A percentile compares a stretch with the other conserved stretches of the same genome.
These are phyloP conservation scores for Penicillium expansum DNA, from an alignment of 2,329 filamentous ascomycete genomes.

Conservation along the genomic window DNA sequence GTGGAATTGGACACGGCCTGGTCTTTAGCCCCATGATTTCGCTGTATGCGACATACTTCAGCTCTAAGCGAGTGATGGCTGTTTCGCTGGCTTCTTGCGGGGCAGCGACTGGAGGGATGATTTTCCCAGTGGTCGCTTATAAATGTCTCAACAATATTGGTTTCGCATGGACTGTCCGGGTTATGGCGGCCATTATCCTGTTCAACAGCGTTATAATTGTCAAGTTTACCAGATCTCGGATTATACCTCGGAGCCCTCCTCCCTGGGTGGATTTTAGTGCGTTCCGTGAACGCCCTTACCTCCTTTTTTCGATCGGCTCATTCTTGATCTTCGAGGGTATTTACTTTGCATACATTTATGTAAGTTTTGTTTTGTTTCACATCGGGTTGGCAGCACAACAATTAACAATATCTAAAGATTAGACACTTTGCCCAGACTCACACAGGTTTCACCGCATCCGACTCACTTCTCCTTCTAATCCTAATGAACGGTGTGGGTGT, in stretches of 20 bases:
- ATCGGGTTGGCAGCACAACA: not conserved
- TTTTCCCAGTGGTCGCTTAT: constrained; percentile 47
- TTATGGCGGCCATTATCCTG: constrained; percentile 49
- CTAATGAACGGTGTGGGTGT: constrained; percentile 9
- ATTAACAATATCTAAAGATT: not conserved
- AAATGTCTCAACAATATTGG: constrained; percentile 42
- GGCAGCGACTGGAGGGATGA: constrained; percentile 41
- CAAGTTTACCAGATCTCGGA: constrained; percentile 40
- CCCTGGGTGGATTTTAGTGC: constrained; percentile 56
- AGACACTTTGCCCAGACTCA: constrained; percentile 6
- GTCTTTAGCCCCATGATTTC: constrained; percentile 42
- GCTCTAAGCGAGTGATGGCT: constrained; percentile 36
- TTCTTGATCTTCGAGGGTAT: constrained; percentile 12
- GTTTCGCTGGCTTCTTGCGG: constrained; percentile 39
- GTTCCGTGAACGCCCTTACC: constrained; percentile 27
- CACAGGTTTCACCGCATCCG: not conserved
- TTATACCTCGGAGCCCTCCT: constrained; percentile 50
- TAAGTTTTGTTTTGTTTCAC: not conserved
- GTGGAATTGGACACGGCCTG: constrained; percentile 43
- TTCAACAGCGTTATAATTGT: constrained; percentile 31
- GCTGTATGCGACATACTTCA: constrained; percentile 44
- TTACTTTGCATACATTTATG: constrained; percentile 13
- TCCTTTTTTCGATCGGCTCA: constrained; percentile 9
- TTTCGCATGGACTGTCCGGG: constrained; percentile 49
- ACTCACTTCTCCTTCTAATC: constrained; percentile 6